Conservation (phyloP, 345 rosid genomes). For the Acer yangbiense region DNA sequence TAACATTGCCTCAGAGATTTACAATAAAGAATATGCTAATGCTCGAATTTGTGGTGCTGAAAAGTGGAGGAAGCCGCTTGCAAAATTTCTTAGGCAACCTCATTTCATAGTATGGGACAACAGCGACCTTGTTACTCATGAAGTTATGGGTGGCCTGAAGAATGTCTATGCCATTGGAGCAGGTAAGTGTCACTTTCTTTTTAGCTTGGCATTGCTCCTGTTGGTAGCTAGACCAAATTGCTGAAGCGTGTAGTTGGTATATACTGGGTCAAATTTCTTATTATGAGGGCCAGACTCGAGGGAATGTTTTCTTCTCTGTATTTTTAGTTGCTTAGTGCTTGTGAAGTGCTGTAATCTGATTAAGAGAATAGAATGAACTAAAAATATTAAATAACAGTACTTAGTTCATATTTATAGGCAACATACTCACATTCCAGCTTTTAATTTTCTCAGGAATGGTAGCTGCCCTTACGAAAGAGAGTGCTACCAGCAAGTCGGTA, state of each 20-base stretch:
- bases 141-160: slow-evolving; percentile 87
- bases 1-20: slow-evolving; percentile 78
- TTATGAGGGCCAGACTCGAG: background rate
- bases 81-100: slow-evolving; percentile 75
- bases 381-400: background rate
- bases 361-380: background rate
- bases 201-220: background rate
- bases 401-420: background rate
- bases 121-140: slow-evolving; percentile 81
- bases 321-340: background rate
- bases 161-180: slow-evolving; percentile 92
- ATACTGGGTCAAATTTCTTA: background rate
- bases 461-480: slow-evolving; percentile 79
- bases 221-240: background rate
- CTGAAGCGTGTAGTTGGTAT: background rate
- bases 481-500: slow-evolving; percentile 86
- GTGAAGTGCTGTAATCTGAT: background rate
- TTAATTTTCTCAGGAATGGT: slow-evolving; percentile 61
- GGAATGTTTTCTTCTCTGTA: too few species aligned
- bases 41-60: slow-evolving; percentile 80
- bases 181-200: slow-evolving; percentile 39
- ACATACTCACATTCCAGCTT: slow-evolving; percentile 1
- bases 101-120: slow-evolving; percentile 84
- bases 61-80: slow-evolving; percentile 75
- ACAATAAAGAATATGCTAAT: slow-evolving; percentile 79